Evolutionary conservation across 2,329 filamentous ascomycete species (phyloP), one percentile per base, ranked within the genome.

Genomic region (Phyllosticta paracitricarpa): DNA sequence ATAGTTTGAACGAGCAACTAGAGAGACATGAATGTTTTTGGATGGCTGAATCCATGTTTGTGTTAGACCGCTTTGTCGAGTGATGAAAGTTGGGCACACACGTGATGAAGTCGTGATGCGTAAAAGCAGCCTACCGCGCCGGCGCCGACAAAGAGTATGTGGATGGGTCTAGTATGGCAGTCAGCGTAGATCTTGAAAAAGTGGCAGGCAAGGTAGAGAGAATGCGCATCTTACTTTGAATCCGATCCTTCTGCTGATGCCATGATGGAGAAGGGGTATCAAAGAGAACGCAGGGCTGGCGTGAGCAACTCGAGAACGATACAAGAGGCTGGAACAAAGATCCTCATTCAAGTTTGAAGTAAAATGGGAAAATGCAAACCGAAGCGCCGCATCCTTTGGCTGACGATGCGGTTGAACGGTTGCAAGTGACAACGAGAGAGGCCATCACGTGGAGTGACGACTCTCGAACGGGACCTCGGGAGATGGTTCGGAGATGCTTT

Each of bases 1-100:
- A 77, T 88, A 90, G 76, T 91, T 91, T 51, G 87, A 89, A 56
- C 88, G 83, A 65, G 87, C 89, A 59, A 89, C 84, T 54, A 89
- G 82, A 4, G 87, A 89, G 57, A 88, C 84, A 62, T 81, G 76
- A 51, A 85, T 76, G 61, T 82, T 79, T 1, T 68, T 66, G 9
- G 65, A 66, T 48, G 62, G 59, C 55, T 63, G 63, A 54, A 19
- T 14, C 3, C 54, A 12, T 62, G 51, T 9, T 33, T n/a, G 24
- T 14, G 51, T 10, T 6, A 19, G 25, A 52, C 25, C 30, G 25
- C 24, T 58, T 35, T 1, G 9, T 9, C 28, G 25, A 33, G 19
- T 24, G 5, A 59, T 57, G 52, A 22, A 51, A 12, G 1, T 22
- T 3, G 1, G 51, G 59, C 12, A 53, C 66, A 57, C 74, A 83